Percentiles rank a stretch among this genome's conserved stretches.
phyloP scores from a whole-genome alignment of 495 filamentous ascomycete species.

The Aspergillus incahuasiensis region DNA sequence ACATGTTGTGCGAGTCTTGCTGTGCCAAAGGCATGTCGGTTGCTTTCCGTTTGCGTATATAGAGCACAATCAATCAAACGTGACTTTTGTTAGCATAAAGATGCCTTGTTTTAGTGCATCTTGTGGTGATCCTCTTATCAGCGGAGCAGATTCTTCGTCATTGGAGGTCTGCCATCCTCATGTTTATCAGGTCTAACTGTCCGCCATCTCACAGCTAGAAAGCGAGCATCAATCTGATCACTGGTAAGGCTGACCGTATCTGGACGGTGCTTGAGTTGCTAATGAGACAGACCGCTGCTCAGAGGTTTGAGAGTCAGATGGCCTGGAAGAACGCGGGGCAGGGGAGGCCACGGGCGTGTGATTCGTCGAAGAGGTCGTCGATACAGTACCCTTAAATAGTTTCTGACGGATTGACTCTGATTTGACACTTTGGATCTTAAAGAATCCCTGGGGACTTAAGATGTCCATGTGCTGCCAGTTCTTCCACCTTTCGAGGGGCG shows the following conservation, averaged over 20 bases:
- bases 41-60: no score
- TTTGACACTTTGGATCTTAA: conserved; percentile 17
- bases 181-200: no score
- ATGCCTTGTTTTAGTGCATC: no score
- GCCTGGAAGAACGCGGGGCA: conserved; percentile 8
- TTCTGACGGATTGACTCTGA: conserved; percentile 13
- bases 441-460: conserved; percentile 12
- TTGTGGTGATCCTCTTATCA: no score
- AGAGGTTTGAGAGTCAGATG: neutral
- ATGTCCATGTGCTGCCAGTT: conserved; percentile 34
- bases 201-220: neutral
- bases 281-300: neutral
- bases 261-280: neutral
- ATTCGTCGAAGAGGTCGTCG: neutral
- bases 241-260: conserved; percentile 12
- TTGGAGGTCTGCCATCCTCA: no score
- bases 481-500: conserved; percentile 25
- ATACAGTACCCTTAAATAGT: neutral
- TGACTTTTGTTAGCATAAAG: no score
- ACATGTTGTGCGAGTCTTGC: no score
- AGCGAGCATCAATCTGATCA: neutral
- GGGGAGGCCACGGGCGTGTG: neutral
- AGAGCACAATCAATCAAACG: no score
- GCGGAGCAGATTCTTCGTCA: no score
- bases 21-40: no score